A percentile compares a stretch with the other conserved stretches of the same genome.
These are phyloP conservation scores for Trichophyton equinum DNA, from an alignment of 2,329 filamentous ascomycete species.

Conservation along the genomic window DNA sequence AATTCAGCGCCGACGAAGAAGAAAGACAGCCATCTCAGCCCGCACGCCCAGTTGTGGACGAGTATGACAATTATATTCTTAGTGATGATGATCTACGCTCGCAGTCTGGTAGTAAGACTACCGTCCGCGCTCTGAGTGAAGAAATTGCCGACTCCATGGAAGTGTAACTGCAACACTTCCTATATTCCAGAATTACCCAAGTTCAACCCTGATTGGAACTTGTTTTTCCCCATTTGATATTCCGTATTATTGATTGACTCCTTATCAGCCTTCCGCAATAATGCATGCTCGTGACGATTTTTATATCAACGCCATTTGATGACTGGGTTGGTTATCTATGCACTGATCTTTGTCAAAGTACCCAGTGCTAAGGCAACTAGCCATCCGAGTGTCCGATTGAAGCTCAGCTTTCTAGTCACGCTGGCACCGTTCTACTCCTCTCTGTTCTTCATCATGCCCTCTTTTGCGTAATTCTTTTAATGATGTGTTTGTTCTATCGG, in stretches of 20 bases:
- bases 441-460: not conserved
- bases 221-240: not conserved
- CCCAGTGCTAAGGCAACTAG: not conserved
- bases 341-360: not conserved
- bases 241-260: not conserved
- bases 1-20: constrained; percentile 23
- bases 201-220: not conserved
- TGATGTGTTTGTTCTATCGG: not conserved
- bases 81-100: constrained; percentile 33
- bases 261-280: not conserved
- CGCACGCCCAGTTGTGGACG: constrained; percentile 24
- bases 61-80: constrained; percentile 33
- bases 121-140: constrained; percentile 41
- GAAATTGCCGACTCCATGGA: constrained; percentile 43
- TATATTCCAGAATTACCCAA: not conserved
- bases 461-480: not conserved
- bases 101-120: constrained; percentile 31
- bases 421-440: not conserved
- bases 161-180: constrained; percentile 24
- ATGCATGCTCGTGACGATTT: not conserved
- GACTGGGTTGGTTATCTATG: not conserved
- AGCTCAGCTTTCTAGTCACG: not conserved
- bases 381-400: not conserved
- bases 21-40: constrained; percentile 14
- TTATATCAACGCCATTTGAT: not conserved